Evolutionary conservation across 1,284 basidiomycete genomes (phyloP).

Genomic region (Fistulinella cinereoalba): DNA sequence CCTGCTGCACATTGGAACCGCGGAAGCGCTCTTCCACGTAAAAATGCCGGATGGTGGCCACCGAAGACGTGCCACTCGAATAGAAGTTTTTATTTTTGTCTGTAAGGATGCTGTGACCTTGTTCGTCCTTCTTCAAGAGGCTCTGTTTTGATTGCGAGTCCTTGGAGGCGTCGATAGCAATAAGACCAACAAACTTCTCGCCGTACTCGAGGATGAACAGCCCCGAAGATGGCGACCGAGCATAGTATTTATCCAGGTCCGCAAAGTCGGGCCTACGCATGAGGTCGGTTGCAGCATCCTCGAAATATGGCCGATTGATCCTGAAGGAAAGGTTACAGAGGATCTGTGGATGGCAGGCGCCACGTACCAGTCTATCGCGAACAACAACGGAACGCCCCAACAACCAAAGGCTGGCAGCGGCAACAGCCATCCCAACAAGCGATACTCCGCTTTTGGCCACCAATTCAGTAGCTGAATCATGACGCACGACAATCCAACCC

Average conservation of each 20-base stretch:
- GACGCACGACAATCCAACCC: conserved; percentile 56
- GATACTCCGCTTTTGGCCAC: conserved; percentile 53
- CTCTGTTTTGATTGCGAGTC: conserved; percentile 35
- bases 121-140: conserved; percentile 23
- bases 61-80: conserved; percentile 39
- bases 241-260: conserved; percentile 57
- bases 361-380: conserved; percentile 68
- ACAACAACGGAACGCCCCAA: conserved; percentile 62
- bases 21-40: conserved; percentile 68
- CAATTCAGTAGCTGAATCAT: conserved; percentile 61
- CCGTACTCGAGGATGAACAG: conserved; percentile 69
- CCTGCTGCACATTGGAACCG: conserved; percentile 54
- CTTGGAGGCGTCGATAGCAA: conserved; percentile 63
- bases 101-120: conserved; percentile 9
- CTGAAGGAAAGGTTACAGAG: conserved; percentile 35
- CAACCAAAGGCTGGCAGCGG: conserved; percentile 66
- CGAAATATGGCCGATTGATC: conserved; percentile 69
- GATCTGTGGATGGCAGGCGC: conserved; percentile 5
- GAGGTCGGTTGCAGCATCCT: conserved; percentile 49
- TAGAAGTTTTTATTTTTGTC: conserved; percentile 17
- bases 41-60: conserved; percentile 74
- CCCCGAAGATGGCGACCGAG: conserved; percentile 55
- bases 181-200: conserved; percentile 59
- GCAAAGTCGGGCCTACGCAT: conserved; percentile 60
- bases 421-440: conserved; percentile 50